Base-by-base conservation (phyloP, 371 early-diverging fungal species). In the Apophysomyces variabilis region DNA sequence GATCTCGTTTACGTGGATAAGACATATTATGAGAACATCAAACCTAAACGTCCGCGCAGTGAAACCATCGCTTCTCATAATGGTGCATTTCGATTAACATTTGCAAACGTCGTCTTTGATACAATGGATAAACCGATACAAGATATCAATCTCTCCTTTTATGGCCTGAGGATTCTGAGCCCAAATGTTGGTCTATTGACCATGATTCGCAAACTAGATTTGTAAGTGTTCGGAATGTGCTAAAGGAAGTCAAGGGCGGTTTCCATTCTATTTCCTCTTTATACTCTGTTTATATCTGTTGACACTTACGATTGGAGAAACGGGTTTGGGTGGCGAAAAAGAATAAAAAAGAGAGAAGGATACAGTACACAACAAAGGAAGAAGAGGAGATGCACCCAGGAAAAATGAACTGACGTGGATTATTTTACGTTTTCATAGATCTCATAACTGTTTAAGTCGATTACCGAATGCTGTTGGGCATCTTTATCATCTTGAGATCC, bases 381-480 rank as follows among this genome's bases (percentile, higher is more conserved):
- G 13, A 46, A 60, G 21, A 60, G 21, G 16, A 16, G 60, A 50
- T 26, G 13, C 0, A 38, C 36, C 11, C 13, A 65, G 38, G 46
- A 66, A 14, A 58, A 58, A 37, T 21, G 2, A 46, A 21, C 58
- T 59, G 60, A 39, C 38, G 13, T 36, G 50, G 32, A 38, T 18
- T 64, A 54, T 62, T 43, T 57, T 38, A 39, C n/a, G 26, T 21
- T 60, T 60, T 11, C 38, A 45, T 50, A 67, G 72, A 38, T 67
- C 72, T 9, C 45, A 54, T 21, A 72, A 72, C 50, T 59, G 60
- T 41, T 61, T 72, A 47, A 65, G 62, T 4, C 41, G 41, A 7
- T 46, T 72, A 14, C 90, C 90, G 7, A 85, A 81, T 26, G 85
- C 88, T 43, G 78, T 92, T 69, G 90, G 89, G 45, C 69, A 84